Conservation (phyloP, 169 alveolate genomes). For the Plasmodium ovale region DNA sequence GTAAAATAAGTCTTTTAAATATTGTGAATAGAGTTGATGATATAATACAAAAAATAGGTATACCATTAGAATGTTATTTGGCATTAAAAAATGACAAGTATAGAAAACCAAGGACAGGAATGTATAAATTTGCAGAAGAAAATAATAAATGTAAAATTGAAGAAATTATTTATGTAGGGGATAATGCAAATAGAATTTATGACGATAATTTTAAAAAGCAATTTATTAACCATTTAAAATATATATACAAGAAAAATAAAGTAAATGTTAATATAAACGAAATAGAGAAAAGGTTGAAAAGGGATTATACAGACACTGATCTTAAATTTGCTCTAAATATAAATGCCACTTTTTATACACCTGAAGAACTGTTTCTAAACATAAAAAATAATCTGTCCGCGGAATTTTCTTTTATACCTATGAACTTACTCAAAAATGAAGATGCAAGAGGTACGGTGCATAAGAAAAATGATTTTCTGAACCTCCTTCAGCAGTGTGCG, state of each 20-base stretch:
- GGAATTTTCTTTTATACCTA: conserved; percentile 41
- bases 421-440: conserved; percentile 21
- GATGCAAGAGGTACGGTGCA: neutral
- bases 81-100: conserved; percentile 72
- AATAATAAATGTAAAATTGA: conserved; percentile 73
- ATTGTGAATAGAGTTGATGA: conserved; percentile 52
- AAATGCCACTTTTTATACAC: conserved; percentile 80
- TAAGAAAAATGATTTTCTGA: neutral
- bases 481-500: neutral
- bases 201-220: conserved; percentile 46
- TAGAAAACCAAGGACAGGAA: conserved; percentile 81
- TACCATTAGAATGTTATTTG: conserved; percentile 74
- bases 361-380: conserved; percentile 79
- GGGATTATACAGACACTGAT: conserved; percentile 85
- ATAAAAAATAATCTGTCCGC: conserved; percentile 45
- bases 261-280: conserved; percentile 71
- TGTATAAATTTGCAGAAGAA: conserved; percentile 79
- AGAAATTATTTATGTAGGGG: conserved; percentile 83
- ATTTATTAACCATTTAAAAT: conserved; percentile 66
- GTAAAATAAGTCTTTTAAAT: conserved; percentile 42
- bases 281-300: conserved; percentile 73
- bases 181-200: conserved; percentile 84
- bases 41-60: conserved; percentile 57
- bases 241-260: conserved; percentile 72
- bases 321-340: conserved; percentile 82